Percentiles rank a stretch among this genome's conserved stretches.
phyloP scores from a whole-genome alignment of 345 rosid species.

The Isatis tinctoria region DNA sequence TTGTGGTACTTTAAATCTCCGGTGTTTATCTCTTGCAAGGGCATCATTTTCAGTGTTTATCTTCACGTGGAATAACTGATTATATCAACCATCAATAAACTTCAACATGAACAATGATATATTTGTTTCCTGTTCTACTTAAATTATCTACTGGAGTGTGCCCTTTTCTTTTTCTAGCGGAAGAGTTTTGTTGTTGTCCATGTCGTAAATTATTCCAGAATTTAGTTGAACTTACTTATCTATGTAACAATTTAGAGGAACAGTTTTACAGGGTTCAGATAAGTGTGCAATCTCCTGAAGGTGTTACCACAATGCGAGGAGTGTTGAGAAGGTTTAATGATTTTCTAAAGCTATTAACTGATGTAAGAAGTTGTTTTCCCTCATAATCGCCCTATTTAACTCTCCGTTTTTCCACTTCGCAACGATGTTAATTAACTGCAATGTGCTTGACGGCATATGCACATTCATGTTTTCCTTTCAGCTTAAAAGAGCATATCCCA shows the following conservation, averaged over 20 bases:
- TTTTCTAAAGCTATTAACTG: conserved; percentile 76
- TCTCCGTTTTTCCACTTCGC: background rate
- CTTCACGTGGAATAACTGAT: conserved; percentile 3
- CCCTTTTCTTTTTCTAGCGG: background rate
- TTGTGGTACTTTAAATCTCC: conserved; percentile 67
- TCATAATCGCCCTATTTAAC: background rate
- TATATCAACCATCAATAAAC: background rate
- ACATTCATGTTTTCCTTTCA: conserved; percentile 37
- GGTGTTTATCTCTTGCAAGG: conserved; percentile 28
- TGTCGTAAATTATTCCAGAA: background rate
- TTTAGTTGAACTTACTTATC: background rate
- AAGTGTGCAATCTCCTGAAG: conserved; percentile 89
- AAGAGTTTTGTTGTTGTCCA: background rate
- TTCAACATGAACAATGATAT: background rate
- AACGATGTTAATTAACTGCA: background rate
- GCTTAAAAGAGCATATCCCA: conserved; percentile 80
- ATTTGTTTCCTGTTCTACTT: background rate
- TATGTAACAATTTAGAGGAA: conserved; percentile 23
- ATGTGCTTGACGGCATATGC: background rate
- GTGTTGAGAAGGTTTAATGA: conserved; percentile 94
- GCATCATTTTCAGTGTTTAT: conserved; percentile 28
- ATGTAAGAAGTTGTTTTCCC: conserved; percentile 48
- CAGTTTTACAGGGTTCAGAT: conserved; percentile 99
- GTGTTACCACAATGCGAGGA: conserved; percentile 58
- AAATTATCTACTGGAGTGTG: background rate